Percentiles rank a stretch among this genome's conserved stretches.
These are phyloP conservation scores for Stereum hirsutum DNA, from an alignment of 1,284 basidiomycete species.

Conservation along the genomic window DNA sequence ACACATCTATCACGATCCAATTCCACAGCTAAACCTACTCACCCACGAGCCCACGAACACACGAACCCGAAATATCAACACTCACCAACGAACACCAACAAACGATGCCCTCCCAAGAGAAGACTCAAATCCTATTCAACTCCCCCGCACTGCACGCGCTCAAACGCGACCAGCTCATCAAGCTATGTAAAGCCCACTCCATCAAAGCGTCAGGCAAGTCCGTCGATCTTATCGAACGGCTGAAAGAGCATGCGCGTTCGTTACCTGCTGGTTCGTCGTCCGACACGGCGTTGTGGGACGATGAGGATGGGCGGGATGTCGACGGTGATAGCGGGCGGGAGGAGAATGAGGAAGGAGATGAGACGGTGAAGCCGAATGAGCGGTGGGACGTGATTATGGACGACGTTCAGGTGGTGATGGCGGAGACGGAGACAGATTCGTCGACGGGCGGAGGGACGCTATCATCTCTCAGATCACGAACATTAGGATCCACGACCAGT, in stretches of 20 bases:
- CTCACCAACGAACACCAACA: neutral
- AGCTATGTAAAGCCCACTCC: slow-evolving; percentile 71
- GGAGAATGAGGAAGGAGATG: neutral
- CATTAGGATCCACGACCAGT: too few relatives aligned
- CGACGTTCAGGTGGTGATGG: too few relatives aligned
- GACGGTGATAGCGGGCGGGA: slow-evolving; percentile 6
- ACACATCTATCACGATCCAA: neutral
- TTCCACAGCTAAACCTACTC: neutral
- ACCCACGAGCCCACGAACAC: neutral
- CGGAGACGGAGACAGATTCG: slow-evolving; percentile 49
- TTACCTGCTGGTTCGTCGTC: slow-evolving; percentile 44
- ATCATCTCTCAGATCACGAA: slow-evolving; percentile 32
- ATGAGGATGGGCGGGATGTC: slow-evolving; percentile 6
- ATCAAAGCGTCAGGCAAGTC: slow-evolving; percentile 75
- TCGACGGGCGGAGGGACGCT: slow-evolving; percentile 32
- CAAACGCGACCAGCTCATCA: slow-evolving; percentile 72
- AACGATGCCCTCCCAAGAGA: slow-evolving; percentile 49
- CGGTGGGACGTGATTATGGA: slow-evolving; percentile 77
- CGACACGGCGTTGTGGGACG: slow-evolving; percentile 26
- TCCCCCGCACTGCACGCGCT: slow-evolving; percentile 71
- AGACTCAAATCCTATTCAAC: slow-evolving; percentile 71
- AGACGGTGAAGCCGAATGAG: slow-evolving; percentile 48
- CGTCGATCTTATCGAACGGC: slow-evolving; percentile 53
- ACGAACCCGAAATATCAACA: neutral
- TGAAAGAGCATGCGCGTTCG: slow-evolving; percentile 53